These are phyloP conservation scores for Herpotrichia juniperi DNA, from an alignment of 2,329 filamentous ascomycete species.

Conservation along the genomic window DNA sequence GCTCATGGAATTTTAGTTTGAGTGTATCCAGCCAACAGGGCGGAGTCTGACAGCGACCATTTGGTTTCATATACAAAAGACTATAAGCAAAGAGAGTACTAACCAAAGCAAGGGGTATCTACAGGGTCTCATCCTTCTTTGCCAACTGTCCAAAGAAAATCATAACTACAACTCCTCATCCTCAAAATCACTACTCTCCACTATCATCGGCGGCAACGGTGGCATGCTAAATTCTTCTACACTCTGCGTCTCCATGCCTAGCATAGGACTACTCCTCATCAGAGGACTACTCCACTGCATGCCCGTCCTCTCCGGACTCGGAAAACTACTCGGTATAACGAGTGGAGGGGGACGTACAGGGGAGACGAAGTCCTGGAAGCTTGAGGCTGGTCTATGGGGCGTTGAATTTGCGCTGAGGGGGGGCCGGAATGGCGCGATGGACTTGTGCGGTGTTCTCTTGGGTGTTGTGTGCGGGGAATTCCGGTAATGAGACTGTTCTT, in stretches of 20 bases:
- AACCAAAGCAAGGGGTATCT: no score
- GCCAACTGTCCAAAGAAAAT: no score
- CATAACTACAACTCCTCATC: slow-evolving; percentile 1
- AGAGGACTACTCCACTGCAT: slow-evolving; percentile 36
- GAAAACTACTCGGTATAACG: slow-evolving; percentile 42
- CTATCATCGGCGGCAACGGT: slow-evolving; percentile 26
- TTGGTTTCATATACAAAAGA: no score
- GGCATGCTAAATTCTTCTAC: slow-evolving; percentile 44
- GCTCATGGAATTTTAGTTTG: no score
- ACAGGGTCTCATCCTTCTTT: no score
- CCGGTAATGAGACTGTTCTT: slow-evolving; percentile 22
- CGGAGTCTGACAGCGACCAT: no score
- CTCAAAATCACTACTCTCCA: slow-evolving; percentile 2
- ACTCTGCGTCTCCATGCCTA: slow-evolving; percentile 22
- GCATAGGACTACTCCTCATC: slow-evolving; percentile 14
- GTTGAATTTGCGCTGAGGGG: slow-evolving; percentile 25
- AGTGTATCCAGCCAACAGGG: no score
- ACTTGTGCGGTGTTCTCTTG: slow-evolving; percentile 26
- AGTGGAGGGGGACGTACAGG: slow-evolving; percentile 35
- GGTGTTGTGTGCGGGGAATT: slow-evolving; percentile 6
- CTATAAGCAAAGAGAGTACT: no score
- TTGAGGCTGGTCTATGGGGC: slow-evolving; percentile 23
- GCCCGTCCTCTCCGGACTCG: slow-evolving; percentile 28
- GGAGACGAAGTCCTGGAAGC: slow-evolving; percentile 24
- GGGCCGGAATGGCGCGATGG: slow-evolving; percentile 12